phyloP scores from a whole-genome alignment of 2,329 filamentous ascomycete genomes.

The Neobulgaria alba region DNA sequence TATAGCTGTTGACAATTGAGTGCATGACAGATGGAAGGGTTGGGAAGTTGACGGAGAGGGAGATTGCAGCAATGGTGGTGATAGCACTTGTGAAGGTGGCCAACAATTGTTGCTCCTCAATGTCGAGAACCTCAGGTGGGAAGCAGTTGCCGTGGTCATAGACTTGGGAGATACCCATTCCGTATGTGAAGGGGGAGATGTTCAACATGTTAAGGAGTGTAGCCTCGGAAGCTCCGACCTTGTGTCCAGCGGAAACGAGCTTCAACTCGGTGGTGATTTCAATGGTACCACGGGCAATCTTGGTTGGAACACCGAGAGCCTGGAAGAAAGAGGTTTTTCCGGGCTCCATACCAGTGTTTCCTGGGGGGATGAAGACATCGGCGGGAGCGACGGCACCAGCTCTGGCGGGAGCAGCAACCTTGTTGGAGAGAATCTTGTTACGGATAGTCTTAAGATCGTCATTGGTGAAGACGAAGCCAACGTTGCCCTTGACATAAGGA shows the following conservation, averaged over 20 bases:
- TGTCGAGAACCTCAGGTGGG: slow-evolving; percentile 76
- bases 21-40: slow-evolving; percentile 94
- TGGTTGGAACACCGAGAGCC: slow-evolving; percentile 99
- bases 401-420: slow-evolving; percentile 94
- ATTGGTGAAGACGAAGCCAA: slow-evolving; percentile 99
- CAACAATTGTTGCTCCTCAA: slow-evolving; percentile 90
- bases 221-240: slow-evolving; percentile 98
- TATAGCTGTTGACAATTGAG: slow-evolving; percentile 95
- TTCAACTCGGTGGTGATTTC: slow-evolving; percentile 98
- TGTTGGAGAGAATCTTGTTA: slow-evolving; percentile 92
- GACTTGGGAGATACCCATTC: slow-evolving; percentile 92
- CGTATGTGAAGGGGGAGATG: slow-evolving; percentile 99
- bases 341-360: slow-evolving; percentile 99
- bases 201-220: slow-evolving; percentile 99
- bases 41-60: slow-evolving; percentile 88
- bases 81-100: slow-evolving; percentile 74
- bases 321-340: slow-evolving; percentile 99
- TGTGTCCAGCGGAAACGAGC: slow-evolving; percentile 85
- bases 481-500: slow-evolving; percentile 92
- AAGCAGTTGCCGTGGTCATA: slow-evolving; percentile 98
- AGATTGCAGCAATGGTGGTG: slow-evolving; percentile 80
- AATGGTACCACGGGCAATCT: slow-evolving; percentile 99
- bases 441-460: slow-evolving; percentile 83
- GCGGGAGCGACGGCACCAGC: slow-evolving; percentile 89
- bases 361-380: slow-evolving; percentile 92